Evolutionary conservation across 331 rosid species (phyloP).

Genomic region (Rosa hybrid): DNA sequence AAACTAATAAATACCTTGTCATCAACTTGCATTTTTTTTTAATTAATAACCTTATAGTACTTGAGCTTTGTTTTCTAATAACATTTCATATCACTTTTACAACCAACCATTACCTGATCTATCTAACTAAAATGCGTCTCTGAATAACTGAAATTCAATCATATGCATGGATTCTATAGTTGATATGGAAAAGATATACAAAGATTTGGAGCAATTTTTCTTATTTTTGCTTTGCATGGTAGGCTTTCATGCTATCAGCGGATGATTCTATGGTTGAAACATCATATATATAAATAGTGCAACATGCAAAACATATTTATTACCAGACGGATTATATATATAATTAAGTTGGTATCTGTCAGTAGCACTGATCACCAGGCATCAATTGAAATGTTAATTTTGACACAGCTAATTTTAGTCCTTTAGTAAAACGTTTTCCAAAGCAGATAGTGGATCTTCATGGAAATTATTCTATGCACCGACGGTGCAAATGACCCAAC

Average conservation of each 20-base stretch:
- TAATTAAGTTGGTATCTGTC: slow-evolving; percentile 31
- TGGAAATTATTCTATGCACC: no score
- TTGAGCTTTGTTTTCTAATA: no score
- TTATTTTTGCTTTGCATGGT: background rate
- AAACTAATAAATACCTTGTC: no score
- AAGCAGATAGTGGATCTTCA: no score
- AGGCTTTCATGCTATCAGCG: background rate
- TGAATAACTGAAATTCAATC: background rate
- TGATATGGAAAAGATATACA: background rate
- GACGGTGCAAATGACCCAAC: no score
- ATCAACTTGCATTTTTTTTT: no score
- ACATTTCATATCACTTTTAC: no score
- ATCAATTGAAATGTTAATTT: slow-evolving; percentile 17
- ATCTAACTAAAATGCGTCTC: background rate
- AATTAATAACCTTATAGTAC: no score
- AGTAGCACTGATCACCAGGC: slow-evolving; percentile 27
- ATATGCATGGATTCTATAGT: background rate
- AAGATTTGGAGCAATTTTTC: background rate
- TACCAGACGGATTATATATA: background rate
- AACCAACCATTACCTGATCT: background rate
- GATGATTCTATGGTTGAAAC: background rate
- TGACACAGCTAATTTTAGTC: background rate
- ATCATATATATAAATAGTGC: background rate
- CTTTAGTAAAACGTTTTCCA: background rate
- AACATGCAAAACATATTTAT: slow-evolving; percentile 1